Conservation (phyloP, 1,139 yeast genomes). For the Entelexis sorbosivorans region DNA sequence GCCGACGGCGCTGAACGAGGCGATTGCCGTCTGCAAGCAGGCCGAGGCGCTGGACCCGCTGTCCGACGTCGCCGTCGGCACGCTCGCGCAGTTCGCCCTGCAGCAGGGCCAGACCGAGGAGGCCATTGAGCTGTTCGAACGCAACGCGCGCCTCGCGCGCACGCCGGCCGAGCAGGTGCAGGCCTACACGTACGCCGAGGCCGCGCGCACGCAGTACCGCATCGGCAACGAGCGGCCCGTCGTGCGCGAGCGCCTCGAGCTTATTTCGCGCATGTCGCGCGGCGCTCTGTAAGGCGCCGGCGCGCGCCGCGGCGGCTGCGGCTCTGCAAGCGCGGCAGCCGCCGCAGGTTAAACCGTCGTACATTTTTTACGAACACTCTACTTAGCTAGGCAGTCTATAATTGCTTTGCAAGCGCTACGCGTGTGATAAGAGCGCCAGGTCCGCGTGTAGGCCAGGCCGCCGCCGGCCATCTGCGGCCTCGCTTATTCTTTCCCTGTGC, state of each 20-base stretch:
- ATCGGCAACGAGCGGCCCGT: constrained; percentile 30
- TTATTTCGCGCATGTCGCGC: constrained; percentile 15
- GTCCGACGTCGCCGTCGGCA: constrained; percentile 78
- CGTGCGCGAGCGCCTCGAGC: constrained; percentile 28
- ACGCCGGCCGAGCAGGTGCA: constrained; percentile 78
- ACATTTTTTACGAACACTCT: neutral
- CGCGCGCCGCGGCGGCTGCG: too few relatives aligned
- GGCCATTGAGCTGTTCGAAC: constrained; percentile 72
- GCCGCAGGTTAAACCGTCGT: too few relatives aligned
- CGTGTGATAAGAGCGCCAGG: too few relatives aligned
- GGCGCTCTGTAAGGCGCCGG: too few relatives aligned
- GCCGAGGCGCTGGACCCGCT: constrained; percentile 79
- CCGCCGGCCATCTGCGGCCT: too few relatives aligned
- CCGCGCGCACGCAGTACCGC: constrained; percentile 35
- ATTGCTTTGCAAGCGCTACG: too few relatives aligned
- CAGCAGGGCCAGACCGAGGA: constrained; percentile 74
- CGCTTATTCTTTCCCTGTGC: too few relatives aligned
- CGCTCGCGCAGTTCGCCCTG: constrained; percentile 81
- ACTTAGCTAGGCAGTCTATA: neutral
- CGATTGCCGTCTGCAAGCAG: constrained; percentile 55
- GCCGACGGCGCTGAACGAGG: constrained; percentile 39
- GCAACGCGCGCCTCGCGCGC: constrained; percentile 72
- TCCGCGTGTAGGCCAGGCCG: too few relatives aligned
- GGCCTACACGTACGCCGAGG: constrained; percentile 87
- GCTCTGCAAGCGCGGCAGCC: too few relatives aligned